A percentile compares a stretch with the other conserved stretches of the same genome.
Conservation (phyloP, 2,329 filamentous ascomycete species). For the Pestalotiopsis sp. region DNA sequence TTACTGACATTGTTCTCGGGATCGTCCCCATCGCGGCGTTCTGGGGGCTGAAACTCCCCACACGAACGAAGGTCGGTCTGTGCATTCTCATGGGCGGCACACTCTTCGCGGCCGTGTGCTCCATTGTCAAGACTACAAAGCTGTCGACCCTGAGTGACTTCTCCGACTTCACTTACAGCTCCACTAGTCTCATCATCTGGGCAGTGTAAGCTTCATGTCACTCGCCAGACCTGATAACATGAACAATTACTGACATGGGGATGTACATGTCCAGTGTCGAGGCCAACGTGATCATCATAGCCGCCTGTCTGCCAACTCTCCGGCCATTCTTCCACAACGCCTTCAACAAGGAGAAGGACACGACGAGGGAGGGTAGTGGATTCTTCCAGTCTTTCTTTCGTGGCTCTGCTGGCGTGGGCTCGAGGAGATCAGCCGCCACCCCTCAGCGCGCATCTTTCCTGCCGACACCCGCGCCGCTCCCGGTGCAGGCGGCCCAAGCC, state of each 20-base stretch:
- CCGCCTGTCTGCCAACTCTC: constrained; percentile 15
- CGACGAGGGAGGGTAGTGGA: neutral
- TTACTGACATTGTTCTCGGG: constrained; percentile 15
- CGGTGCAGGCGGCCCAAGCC: neutral
- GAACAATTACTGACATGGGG: neutral
- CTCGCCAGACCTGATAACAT: neutral
- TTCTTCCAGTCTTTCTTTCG: neutral
- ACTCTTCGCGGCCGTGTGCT: constrained; percentile 13
- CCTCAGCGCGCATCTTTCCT: neutral
- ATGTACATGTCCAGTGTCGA: constrained; percentile 22
- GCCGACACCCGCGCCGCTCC: neutral
- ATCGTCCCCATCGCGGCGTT: constrained; percentile 16
- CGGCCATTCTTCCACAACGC: constrained; percentile 13
- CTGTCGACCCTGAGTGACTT: constrained; percentile 11
- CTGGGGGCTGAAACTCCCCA: constrained; percentile 13
- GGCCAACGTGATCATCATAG: constrained; percentile 17
- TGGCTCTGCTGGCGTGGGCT: neutral
- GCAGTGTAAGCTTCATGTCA: constrained; percentile 10
- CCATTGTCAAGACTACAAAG: constrained; percentile 15
- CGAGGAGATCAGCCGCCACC: neutral
- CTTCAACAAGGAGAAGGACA: constrained; percentile 6
- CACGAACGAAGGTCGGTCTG: constrained; percentile 9
- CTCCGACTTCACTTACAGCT: constrained; percentile 13
- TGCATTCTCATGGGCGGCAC: constrained; percentile 17
- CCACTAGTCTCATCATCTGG: constrained; percentile 13